Conservation (phyloP, 225 moss, liverwort and hornwort genomes). For the Polytrichum formosum region DNA sequence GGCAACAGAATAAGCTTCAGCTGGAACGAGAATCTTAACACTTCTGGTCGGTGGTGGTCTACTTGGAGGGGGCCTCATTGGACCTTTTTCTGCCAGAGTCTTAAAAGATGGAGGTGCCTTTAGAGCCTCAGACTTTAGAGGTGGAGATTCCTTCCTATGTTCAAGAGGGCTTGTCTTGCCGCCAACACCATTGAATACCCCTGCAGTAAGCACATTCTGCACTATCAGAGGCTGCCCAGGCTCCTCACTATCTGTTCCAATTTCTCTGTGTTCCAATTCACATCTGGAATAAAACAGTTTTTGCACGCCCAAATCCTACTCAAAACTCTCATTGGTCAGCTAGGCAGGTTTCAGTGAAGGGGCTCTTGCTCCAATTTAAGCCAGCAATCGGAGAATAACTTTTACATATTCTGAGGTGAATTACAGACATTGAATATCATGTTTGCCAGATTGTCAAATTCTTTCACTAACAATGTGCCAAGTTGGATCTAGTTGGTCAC, state of each 20-base stretch:
- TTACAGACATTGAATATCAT: no score
- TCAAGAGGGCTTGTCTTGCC: constrained; percentile 20
- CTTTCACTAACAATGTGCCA: no score
- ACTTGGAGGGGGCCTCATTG: constrained; percentile 40
- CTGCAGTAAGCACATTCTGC: constrained; percentile 4
- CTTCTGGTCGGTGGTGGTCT: constrained; percentile 49
- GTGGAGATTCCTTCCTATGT: constrained; percentile 15
- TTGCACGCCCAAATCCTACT: no score
- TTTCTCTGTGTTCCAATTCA: no score
- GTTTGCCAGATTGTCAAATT: no score
- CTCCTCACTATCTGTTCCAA: no score
- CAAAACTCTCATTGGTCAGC: no score
- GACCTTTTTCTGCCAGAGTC: constrained; percentile 31
- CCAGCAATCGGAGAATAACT: not conserved
- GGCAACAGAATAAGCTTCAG: constrained; percentile 61
- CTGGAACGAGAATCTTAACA: constrained; percentile 41
- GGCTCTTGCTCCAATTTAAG: not conserved
- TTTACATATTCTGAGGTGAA: no score
- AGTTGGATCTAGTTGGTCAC: no score
- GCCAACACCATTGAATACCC: constrained; percentile 8
- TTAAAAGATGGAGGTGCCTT: constrained; percentile 63
- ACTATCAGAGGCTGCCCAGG: no score
- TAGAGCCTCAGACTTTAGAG: constrained; percentile 34
- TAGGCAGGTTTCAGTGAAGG: no score
- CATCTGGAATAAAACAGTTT: no score